phyloP scores from a whole-genome alignment of 768 basidiomycete genomes.

The Cubamyces sp. region DNA sequence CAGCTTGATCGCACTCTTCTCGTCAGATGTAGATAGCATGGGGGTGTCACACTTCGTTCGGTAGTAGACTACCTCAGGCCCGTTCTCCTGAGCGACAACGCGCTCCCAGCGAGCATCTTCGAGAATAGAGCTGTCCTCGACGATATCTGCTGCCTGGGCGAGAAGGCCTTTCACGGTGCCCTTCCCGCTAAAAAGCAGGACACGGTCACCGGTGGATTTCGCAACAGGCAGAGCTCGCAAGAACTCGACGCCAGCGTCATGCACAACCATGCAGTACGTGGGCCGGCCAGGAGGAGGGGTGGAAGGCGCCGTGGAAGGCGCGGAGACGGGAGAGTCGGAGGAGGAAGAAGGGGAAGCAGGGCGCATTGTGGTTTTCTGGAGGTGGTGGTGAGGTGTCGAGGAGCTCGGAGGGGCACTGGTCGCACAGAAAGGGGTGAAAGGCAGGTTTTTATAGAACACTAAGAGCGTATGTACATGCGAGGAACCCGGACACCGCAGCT shows the following conservation, averaged over 20 bases:
- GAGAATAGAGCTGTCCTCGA: slow-evolving; percentile 23
- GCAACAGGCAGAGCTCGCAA: slow-evolving; percentile 24
- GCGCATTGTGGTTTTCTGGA: slow-evolving; percentile 11
- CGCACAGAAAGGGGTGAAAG: not conserved
- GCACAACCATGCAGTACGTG: slow-evolving; percentile 24
- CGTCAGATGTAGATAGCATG: not conserved
- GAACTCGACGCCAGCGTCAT: slow-evolving; percentile 22
- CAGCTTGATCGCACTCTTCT: slow-evolving; percentile 12
- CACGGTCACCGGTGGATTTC: slow-evolving; percentile 27
- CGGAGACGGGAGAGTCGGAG: slow-evolving; percentile 11
- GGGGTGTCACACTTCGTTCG: slow-evolving; percentile 14
- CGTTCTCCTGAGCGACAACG: slow-evolving; percentile 16
- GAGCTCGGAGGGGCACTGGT: not conserved
- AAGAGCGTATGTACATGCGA: slow-evolving; percentile 22
- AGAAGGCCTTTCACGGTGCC: slow-evolving; percentile 23
- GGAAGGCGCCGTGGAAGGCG: slow-evolving; percentile 23
- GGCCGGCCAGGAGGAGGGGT: slow-evolving; percentile 20
- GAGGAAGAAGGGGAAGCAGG: slow-evolving; percentile 21
- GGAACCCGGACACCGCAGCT: slow-evolving; percentile 26
- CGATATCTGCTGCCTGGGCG: slow-evolving; percentile 20
- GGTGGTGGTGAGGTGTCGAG: not conserved
- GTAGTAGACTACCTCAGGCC: slow-evolving; percentile 19
- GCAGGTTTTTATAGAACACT: slow-evolving; percentile 17
- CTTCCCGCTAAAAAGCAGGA: slow-evolving; percentile 26
- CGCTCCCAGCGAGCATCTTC: slow-evolving; percentile 23